phyloP scores from a whole-genome alignment of 2,329 filamentous ascomycete genomes.

The Helicocarpus griseus region DNA sequence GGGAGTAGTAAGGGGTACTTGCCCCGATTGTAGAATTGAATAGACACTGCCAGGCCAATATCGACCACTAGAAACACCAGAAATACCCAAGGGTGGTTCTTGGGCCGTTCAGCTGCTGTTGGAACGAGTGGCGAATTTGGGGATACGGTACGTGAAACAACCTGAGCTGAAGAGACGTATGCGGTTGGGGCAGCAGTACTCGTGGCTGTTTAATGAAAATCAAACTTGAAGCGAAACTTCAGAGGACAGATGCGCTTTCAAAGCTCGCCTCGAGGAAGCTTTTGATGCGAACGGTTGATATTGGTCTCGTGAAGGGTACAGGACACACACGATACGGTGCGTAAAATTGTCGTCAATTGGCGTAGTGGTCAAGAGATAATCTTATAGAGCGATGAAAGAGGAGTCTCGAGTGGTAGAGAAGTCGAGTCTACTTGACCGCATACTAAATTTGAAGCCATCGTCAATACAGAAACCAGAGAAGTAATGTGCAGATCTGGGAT shows the following conservation, averaged over 20 bases:
- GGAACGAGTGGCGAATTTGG: background rate
- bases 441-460: background rate
- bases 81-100: conserved; percentile 42
- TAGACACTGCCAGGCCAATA: conserved; percentile 37
- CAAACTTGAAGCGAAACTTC: too few relatives aligned
- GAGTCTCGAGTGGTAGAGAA: background rate
- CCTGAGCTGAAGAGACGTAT: too few relatives aligned
- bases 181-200: background rate
- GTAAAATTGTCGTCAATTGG: background rate
- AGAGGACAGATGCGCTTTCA: background rate
- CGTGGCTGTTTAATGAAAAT: background rate
- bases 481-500: background rate
- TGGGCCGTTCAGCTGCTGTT: background rate
- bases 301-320: background rate
- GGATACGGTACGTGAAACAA: too few relatives aligned
- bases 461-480: conserved; percentile 16
- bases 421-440: background rate
- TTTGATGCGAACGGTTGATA: background rate
- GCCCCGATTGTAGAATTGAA: conserved; percentile 19
- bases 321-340: background rate
- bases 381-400: background rate
- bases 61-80: conserved; percentile 38
- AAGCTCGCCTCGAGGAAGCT: background rate
- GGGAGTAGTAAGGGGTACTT: conserved; percentile 30
- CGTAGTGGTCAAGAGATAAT: background rate